Evolutionary conservation across 2,329 filamentous ascomycete genomes (phyloP).

Genomic region (Tetracladium maxilliforme): DNA sequence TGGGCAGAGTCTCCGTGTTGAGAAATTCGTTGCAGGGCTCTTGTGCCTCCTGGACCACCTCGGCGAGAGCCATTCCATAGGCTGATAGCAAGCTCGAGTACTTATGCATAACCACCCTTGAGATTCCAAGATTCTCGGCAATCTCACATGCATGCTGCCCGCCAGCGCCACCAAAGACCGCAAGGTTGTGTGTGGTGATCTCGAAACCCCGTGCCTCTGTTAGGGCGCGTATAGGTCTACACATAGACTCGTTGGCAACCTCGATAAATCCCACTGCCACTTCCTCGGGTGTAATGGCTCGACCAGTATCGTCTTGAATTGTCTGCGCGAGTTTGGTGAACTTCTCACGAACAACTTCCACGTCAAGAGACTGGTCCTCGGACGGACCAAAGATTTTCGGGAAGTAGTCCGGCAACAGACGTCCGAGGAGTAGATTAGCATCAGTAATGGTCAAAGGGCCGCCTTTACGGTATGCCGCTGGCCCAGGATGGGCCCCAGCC

Average conservation of each 20-base stretch:
- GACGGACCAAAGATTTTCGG: slow-evolving; percentile 59
- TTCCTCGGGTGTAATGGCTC: slow-evolving; percentile 13
- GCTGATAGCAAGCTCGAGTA: slow-evolving; percentile 3
- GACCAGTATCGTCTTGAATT: too few species aligned
- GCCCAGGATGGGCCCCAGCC: slow-evolving; percentile 55
- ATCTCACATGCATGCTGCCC: slow-evolving; percentile 28
- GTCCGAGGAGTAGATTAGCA: slow-evolving; percentile 54
- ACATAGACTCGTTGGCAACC: slow-evolving; percentile 15
- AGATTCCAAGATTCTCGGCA: slow-evolving; percentile 25
- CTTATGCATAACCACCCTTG: slow-evolving; percentile 9
- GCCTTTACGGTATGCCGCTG: slow-evolving; percentile 59
- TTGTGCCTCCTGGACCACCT: slow-evolving; percentile 1
- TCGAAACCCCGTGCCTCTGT: slow-evolving; percentile 13
- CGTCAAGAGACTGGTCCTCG: slow-evolving; percentile 38
- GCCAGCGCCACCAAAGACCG: slow-evolving; percentile 17
- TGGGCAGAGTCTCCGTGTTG: slow-evolving; percentile 21
- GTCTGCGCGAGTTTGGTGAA: slow-evolving; percentile 10
- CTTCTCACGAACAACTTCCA: slow-evolving; percentile 19
- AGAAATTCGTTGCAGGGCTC: slow-evolving; percentile 20
- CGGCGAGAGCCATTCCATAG: slow-evolving; percentile 4
- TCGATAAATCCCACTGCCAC: slow-evolving; percentile 12
- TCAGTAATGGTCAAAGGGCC: slow-evolving; percentile 60
- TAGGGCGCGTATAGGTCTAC: slow-evolving; percentile 12
- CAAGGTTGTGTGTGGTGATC: slow-evolving; percentile 10
- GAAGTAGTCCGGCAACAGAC: slow-evolving; percentile 47